Conservation (phyloP, 1,139 yeast genomes). For the Geotrichum restrictum region DNA sequence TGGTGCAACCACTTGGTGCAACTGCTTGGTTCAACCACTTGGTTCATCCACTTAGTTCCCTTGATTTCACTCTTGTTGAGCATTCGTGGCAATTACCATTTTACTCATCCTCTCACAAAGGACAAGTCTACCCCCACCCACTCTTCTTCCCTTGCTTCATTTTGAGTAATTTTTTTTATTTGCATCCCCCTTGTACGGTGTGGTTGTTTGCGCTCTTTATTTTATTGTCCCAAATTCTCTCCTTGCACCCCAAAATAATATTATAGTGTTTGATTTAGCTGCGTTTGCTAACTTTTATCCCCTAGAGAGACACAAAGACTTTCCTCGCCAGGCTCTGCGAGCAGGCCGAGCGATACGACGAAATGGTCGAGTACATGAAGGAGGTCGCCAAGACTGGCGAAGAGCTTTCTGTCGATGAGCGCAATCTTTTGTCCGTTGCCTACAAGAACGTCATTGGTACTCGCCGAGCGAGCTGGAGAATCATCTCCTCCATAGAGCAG, state of each 20-base stretch:
- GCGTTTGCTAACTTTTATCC: neutral
- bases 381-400: slow-evolving; percentile 94
- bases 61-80: neutral
- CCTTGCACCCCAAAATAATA: neutral
- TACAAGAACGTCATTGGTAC: slow-evolving; percentile 98
- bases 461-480: slow-evolving; percentile 99
- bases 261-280: neutral
- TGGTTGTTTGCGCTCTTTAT: no score
- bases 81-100: neutral
- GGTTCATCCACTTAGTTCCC: no score
- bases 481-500: slow-evolving; percentile 96
- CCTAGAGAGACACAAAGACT: slow-evolving; percentile 91
- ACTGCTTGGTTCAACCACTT: no score
- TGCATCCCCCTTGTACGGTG: no score
- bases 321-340: slow-evolving; percentile 97
- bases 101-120: no score
- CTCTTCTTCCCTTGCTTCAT: no score
- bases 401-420: slow-evolving; percentile 95
- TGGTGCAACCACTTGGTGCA: no score
- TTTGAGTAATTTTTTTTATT: no score
- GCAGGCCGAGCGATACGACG: slow-evolving; percentile 99
- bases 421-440: slow-evolving; percentile 94
- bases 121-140: no score
- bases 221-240: no score
- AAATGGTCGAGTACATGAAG: slow-evolving; percentile 98